These are phyloP conservation scores for Ustilago lituana DNA, from an alignment of 1,284 basidiomycete species.

Conservation along the genomic window DNA sequence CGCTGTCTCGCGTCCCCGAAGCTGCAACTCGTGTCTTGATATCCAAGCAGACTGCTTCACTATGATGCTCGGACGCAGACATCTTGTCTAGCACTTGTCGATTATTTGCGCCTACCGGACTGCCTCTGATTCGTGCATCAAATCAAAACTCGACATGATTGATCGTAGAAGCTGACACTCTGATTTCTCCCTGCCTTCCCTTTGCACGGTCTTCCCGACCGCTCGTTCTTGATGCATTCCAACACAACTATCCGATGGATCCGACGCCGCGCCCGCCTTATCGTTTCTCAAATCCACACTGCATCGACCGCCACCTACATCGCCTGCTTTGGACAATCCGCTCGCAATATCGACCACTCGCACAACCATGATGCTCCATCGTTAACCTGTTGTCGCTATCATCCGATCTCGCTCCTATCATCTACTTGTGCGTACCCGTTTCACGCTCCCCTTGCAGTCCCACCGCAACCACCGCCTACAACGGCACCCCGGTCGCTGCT, in stretches of 20 bases:
- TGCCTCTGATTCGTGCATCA: background rate
- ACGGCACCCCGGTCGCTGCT: conserved; percentile 53
- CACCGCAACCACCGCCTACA: conserved; percentile 50
- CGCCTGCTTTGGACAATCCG: too few relatives aligned
- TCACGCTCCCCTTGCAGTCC: conserved; percentile 34
- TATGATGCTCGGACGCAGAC: background rate
- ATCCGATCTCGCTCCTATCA: background rate
- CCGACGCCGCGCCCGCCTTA: too few relatives aligned
- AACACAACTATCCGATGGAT: too few relatives aligned
- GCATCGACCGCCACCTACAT: background rate
- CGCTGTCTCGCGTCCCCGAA: too few relatives aligned
- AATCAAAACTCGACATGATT: too few relatives aligned
- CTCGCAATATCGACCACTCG: too few relatives aligned
- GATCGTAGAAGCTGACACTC: conserved; percentile 10
- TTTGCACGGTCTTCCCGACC: background rate
- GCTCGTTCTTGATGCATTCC: too few relatives aligned
- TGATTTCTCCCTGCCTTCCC: background rate
- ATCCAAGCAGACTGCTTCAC: too few relatives aligned
- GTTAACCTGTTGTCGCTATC: too few relatives aligned
- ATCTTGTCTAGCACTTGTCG: background rate
- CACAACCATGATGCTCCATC: too few relatives aligned
- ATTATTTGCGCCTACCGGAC: background rate
- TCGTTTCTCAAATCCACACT: too few relatives aligned
- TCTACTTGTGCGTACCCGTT: conserved; percentile 30
- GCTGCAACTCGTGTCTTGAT: too few relatives aligned